phyloP scores from a whole-genome alignment of 257 asterid species.

The Paulownia fortunei region DNA sequence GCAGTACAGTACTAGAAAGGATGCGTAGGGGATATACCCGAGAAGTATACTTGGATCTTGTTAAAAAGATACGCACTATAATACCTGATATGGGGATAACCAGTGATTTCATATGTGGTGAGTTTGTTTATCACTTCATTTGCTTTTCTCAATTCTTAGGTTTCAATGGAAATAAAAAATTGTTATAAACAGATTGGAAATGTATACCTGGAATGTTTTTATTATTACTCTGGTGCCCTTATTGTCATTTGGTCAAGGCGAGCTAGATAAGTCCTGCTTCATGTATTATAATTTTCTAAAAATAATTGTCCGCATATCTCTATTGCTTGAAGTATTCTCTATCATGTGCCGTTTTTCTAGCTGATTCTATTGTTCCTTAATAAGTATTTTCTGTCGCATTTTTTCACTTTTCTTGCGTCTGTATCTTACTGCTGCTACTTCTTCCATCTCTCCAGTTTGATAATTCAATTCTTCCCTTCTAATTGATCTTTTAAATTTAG shows the following conservation, averaged over 20 bases:
- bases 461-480: too few relatives aligned
- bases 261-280: neutral
- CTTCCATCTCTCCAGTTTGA: too few relatives aligned
- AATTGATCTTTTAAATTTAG: too few relatives aligned
- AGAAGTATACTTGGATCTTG: constrained; percentile 90
- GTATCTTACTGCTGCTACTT: too few relatives aligned
- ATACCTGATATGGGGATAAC: constrained; percentile 93
- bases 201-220: neutral
- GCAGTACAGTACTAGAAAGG: constrained; percentile 79
- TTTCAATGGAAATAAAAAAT: neutral
- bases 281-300: neutral
- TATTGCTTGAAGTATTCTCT: too few relatives aligned
- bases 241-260: neutral
- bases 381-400: too few relatives aligned
- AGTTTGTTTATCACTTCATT: constrained; percentile 35
- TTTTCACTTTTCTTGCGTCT: too few relatives aligned
- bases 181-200: neutral
- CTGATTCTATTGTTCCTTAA: too few relatives aligned
- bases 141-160: constrained; percentile 13
- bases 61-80: constrained; percentile 67
- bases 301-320: too few relatives aligned
- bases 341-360: too few relatives aligned
- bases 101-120: constrained; percentile 98
- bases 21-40: constrained; percentile 97
- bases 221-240: neutral